Evolutionary conservation across 2,329 filamentous ascomycete genomes (phyloP).

Genomic region (Ascomycota sp.): DNA sequence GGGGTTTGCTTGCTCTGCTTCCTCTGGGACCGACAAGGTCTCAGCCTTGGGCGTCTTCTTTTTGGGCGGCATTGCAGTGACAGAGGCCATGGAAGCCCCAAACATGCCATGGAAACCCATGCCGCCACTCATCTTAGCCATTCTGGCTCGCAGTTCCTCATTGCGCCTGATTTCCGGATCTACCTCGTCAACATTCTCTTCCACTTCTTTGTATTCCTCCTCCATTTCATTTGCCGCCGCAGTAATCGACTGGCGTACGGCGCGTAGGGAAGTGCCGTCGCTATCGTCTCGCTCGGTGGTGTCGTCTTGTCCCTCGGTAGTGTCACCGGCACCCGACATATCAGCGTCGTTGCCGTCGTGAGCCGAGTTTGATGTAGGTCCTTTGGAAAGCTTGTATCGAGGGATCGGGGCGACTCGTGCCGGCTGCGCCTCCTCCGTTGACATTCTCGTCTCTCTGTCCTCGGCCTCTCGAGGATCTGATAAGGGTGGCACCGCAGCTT

Average conservation of each 20-base stretch:
- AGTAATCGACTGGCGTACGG: conserved; percentile 17
- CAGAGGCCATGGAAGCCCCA: conserved; percentile 48
- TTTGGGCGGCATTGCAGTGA: conserved; percentile 24
- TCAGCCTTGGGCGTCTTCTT: conserved; percentile 30
- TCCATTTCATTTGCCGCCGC: conserved; percentile 37
- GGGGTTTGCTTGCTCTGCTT: conserved; percentile 23
- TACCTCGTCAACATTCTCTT: conserved; percentile 39
- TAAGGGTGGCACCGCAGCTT: conserved; percentile 5
- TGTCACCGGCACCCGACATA: conserved; percentile 43
- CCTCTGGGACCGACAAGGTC: conserved; percentile 19
- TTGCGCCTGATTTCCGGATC: conserved; percentile 73
- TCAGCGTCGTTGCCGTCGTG: conserved; percentile 45
- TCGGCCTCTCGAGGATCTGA: conserved; percentile 27
- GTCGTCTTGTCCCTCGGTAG: conserved; percentile 39
- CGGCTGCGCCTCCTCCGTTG: conserved; percentile 23
- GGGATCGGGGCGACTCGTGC: conserved; percentile 19
- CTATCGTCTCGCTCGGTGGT: conserved; percentile 54
- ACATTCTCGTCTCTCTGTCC: conserved; percentile 26
- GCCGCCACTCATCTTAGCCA: conserved; percentile 96
- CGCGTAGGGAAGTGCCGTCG: conserved; percentile 32
- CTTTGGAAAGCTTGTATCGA: conserved; percentile 32
- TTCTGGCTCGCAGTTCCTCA: conserved; percentile 77
- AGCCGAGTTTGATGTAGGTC: conserved; percentile 18
- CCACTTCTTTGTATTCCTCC: conserved; percentile 40
- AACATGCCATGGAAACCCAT: conserved; percentile 97